Evolutionary conservation across 75 land plant species (phyloP).

Genomic region (Cupressus sempervirens): DNA sequence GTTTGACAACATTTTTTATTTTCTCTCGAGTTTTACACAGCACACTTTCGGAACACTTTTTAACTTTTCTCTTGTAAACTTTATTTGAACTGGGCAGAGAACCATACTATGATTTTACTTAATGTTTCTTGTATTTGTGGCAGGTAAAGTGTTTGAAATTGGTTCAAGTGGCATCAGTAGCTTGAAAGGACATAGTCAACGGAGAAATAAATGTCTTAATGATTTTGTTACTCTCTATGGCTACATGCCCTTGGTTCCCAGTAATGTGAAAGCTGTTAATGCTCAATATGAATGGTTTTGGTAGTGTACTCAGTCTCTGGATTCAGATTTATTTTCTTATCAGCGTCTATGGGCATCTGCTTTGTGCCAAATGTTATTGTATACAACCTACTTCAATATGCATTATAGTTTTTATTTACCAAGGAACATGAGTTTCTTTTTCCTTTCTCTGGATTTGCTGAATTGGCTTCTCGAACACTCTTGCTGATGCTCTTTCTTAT

Average conservation of each 20-base stretch:
- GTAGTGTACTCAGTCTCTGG: constrained; percentile 21
- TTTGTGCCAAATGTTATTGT: not conserved
- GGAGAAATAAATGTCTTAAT: constrained; percentile 65
- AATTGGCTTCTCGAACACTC: not conserved
- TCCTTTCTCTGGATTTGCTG: not conserved
- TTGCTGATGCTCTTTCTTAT: not conserved
- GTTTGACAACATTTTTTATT: not conserved
- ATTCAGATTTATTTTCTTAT: not conserved
- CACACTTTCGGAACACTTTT: not conserved
- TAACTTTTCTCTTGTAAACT: not conserved
- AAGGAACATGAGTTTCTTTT: not conserved
- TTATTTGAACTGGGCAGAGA: not conserved
- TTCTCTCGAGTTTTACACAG: not conserved
- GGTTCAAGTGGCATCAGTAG: constrained; percentile 96
- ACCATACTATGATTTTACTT: not conserved
- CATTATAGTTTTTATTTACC: not conserved
- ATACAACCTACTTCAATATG: not conserved
- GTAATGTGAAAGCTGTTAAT: constrained; percentile 73
- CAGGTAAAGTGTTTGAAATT: constrained; percentile 80
- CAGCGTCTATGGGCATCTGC: not conserved
- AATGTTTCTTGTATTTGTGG: constrained; percentile 12
- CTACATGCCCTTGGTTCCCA: constrained; percentile 72
- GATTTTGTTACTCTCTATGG: constrained; percentile 57
- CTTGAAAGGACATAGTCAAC: constrained; percentile 72
- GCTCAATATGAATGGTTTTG: constrained; percentile 70